Percentiles rank a stretch among this genome's conserved stretches.
Conservation (phyloP, 164 flowering plant species). For the Amborella trichopoda region DNA sequence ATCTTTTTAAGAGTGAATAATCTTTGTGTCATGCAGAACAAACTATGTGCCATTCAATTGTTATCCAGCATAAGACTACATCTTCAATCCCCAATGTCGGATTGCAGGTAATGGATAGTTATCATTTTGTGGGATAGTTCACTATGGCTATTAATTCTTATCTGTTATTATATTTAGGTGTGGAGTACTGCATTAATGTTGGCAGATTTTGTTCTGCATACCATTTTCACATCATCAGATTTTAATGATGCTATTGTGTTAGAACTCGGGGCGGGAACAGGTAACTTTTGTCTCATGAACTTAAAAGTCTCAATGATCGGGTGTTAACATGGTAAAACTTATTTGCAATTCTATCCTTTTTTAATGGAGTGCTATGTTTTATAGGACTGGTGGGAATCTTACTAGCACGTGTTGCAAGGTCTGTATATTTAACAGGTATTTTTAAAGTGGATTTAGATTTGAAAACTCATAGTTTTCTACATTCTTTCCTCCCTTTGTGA, state of each 20-base stretch:
- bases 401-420: conserved; percentile 68
- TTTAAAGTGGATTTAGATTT: too few relatives aligned
- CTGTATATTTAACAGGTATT: conserved; percentile 71
- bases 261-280: conserved; percentile 96
- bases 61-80: conserved; percentile 67
- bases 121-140: not conserved
- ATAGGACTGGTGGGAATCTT: conserved; percentile 82
- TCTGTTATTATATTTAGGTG: conserved; percentile 30
- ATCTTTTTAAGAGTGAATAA: too few relatives aligned
- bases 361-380: not conserved
- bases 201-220: conserved; percentile 75
- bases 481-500: too few relatives aligned
- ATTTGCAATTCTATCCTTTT: too few relatives aligned
- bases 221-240: conserved; percentile 41
- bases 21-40: too few relatives aligned
- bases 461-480: too few relatives aligned
- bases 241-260: conserved; percentile 44
- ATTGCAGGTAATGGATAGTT: conserved; percentile 49
- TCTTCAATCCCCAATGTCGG: conserved; percentile 84
- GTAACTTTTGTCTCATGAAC: conserved; percentile 17
- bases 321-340: not conserved
- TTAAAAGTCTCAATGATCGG: not conserved
- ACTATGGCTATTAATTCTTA: not conserved
- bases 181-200: conserved; percentile 81
- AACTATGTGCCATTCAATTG: conserved; percentile 17